Percentiles rank a stretch among this genome's conserved stretches.
phyloP scores from a whole-genome alignment of 2,329 filamentous ascomycete genomes.

The Aspergillus sp. region DNA sequence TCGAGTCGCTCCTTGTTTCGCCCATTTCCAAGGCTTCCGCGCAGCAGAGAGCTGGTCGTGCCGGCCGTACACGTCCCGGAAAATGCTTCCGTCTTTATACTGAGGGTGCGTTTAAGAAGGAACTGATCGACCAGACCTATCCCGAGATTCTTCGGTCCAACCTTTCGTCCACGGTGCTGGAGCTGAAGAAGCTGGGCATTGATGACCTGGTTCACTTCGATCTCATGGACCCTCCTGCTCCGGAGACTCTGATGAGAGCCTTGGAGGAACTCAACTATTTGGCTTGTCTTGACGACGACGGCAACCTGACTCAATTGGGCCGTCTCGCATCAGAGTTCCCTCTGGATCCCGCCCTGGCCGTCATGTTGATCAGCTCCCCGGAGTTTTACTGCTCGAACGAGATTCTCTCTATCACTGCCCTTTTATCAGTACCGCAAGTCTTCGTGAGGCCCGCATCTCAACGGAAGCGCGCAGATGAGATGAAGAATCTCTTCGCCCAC shows the following conservation, averaged over 20 bases:
- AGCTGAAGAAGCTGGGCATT: constrained; percentile 94
- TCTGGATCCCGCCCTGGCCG: constrained; percentile 83
- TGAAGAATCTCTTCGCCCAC: constrained; percentile 91
- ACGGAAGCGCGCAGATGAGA: constrained; percentile 88
- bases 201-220: constrained; percentile 97
- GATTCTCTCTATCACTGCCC: constrained; percentile 86
- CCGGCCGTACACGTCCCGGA: constrained; percentile 93
- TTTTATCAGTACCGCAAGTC: constrained; percentile 89
- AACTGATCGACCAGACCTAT: constrained; percentile 94
- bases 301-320: constrained; percentile 79
- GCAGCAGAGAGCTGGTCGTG: constrained; percentile 95
- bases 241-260: constrained; percentile 96
- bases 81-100: constrained; percentile 98
- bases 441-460: constrained; percentile 80
- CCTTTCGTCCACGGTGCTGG: constrained; percentile 85
- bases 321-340: constrained; percentile 89
- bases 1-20: constrained; percentile 94
- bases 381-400: constrained; percentile 99
- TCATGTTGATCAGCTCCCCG: constrained; percentile 95
- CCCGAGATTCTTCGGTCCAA: constrained; percentile 94
- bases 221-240: constrained; percentile 94
- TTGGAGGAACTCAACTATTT: constrained; percentile 97
- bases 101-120: constrained; percentile 91
- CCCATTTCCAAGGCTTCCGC: constrained; percentile 97
- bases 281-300: constrained; percentile 91